Evolutionary conservation across 768 basidiomycete genomes (phyloP).

Genomic region (Roridomyces roridus): DNA sequence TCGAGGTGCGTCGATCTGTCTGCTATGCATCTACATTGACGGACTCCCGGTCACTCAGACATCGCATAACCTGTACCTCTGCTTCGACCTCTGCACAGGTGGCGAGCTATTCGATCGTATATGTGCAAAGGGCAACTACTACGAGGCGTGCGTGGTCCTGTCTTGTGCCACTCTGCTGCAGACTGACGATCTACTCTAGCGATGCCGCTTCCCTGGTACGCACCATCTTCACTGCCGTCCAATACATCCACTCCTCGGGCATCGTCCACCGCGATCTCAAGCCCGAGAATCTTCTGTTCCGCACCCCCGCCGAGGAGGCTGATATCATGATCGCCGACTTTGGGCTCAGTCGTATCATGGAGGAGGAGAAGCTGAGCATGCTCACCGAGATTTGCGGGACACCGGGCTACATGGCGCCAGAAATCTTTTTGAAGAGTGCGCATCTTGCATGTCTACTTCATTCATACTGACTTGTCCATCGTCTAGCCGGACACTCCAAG

Average conservation of each 20-base stretch:
- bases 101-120: constrained; percentile 99
- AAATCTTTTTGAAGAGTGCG: constrained; percentile 91
- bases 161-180: constrained; percentile 7
- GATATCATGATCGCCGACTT: constrained; percentile 99
- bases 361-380: constrained; percentile 84
- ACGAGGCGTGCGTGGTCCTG: constrained; percentile 73
- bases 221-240: constrained; percentile 85
- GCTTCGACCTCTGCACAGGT: constrained; percentile 95
- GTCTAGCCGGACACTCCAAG: constrained; percentile 89
- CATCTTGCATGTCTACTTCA: constrained; percentile 15
- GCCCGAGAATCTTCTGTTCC: constrained; percentile 97
- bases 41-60: constrained; percentile 59
- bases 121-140: constrained; percentile 96
- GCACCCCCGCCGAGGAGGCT: constrained; percentile 84
- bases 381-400: constrained; percentile 97
- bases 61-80: constrained; percentile 90
- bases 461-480: neutral
- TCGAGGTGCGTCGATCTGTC: constrained; percentile 65
- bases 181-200: constrained; percentile 41
- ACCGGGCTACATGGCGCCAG: constrained; percentile 96
- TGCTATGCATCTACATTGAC: neutral
- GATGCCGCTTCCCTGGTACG: constrained; percentile 91
- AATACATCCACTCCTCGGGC: constrained; percentile 89
- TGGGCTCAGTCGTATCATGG: constrained; percentile 89
- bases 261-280: constrained; percentile 98